These are phyloP conservation scores for Thielaviopsis ethacetica DNA, from an alignment of 2,329 filamentous ascomycete genomes.

Conservation along the genomic window DNA sequence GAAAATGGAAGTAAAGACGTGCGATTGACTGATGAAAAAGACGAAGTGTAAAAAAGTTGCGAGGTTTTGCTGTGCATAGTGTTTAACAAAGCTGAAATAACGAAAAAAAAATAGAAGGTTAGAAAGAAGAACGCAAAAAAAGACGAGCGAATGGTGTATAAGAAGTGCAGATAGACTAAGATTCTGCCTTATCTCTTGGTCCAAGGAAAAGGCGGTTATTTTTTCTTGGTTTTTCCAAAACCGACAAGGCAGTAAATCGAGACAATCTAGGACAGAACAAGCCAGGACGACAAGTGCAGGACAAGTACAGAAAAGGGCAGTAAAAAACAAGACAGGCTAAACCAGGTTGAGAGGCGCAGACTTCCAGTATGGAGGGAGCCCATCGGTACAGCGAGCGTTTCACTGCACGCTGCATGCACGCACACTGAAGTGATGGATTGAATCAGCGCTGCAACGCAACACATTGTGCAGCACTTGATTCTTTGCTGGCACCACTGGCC, in stretches of 20 bases:
- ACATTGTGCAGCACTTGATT: background rate
- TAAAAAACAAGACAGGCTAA: too few species aligned
- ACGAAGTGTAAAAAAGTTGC: constrained; percentile 2
- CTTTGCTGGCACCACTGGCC: background rate
- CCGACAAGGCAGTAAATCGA: background rate
- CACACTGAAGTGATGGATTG: background rate
- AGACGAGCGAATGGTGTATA: background rate
- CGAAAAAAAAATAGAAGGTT: background rate
- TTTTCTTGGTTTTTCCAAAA: too few species aligned
- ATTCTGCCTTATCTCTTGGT: background rate
- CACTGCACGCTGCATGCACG: background rate
- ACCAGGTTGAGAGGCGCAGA: background rate
- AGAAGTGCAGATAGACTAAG: background rate
- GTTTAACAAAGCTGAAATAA: constrained; percentile 4
- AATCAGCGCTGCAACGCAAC: background rate
- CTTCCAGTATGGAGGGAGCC: background rate
- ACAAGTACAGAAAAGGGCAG: background rate
- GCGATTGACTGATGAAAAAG: constrained; percentile 2
- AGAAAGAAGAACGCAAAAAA: background rate
- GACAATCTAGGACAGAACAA: background rate
- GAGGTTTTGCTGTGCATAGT: constrained; percentile 9
- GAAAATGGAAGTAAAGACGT: background rate
- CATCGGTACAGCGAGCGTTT: background rate
- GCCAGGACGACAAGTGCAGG: background rate
- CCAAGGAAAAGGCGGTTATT: background rate